phyloP scores from a whole-genome alignment of 495 filamentous ascomycete species.

The Penicillium herquei region DNA sequence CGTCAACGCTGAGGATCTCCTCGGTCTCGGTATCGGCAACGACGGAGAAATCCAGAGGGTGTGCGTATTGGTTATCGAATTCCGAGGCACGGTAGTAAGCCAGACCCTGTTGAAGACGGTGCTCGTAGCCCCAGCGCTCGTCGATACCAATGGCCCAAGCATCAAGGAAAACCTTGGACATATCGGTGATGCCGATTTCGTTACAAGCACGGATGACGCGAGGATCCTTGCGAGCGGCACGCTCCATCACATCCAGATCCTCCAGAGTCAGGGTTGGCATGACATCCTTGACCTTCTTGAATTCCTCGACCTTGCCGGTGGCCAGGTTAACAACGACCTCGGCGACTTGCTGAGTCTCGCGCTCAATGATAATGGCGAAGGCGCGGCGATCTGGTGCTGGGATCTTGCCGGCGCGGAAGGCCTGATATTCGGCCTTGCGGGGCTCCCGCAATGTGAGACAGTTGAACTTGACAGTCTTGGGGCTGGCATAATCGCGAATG shows the following conservation, averaged over 20 bases:
- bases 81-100: constrained; percentile 45
- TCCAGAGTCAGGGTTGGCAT: constrained; percentile 90
- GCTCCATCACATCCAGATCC: constrained; percentile 81
- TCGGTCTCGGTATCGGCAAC: constrained; percentile 73
- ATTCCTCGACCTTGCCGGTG: constrained; percentile 65
- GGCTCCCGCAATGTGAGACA: constrained; percentile 80
- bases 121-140: constrained; percentile 40
- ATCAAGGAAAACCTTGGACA: constrained; percentile 82
- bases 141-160: constrained; percentile 45
- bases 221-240: constrained; percentile 66
- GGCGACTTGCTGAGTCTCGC: constrained; percentile 46
- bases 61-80: constrained; percentile 45
- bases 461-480: constrained; percentile 67
- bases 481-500: constrained; percentile 31
- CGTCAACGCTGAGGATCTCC: constrained; percentile 89
- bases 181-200: constrained; percentile 79
- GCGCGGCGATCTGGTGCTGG: constrained; percentile 31
- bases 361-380: constrained; percentile 35
- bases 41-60: constrained; percentile 38
- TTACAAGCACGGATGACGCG: constrained; percentile 85
- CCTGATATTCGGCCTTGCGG: constrained; percentile 72
- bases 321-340: constrained; percentile 76
- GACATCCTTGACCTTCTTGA: constrained; percentile 68
- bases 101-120: constrained; percentile 39
- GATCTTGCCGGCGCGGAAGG: constrained; percentile 63